A percentile compares a stretch with the other conserved stretches of the same genome.
Evolutionary conservation across 371 early-diverging fungal genomes (phyloP).

Genomic region (Mucor velutinosus): DNA sequence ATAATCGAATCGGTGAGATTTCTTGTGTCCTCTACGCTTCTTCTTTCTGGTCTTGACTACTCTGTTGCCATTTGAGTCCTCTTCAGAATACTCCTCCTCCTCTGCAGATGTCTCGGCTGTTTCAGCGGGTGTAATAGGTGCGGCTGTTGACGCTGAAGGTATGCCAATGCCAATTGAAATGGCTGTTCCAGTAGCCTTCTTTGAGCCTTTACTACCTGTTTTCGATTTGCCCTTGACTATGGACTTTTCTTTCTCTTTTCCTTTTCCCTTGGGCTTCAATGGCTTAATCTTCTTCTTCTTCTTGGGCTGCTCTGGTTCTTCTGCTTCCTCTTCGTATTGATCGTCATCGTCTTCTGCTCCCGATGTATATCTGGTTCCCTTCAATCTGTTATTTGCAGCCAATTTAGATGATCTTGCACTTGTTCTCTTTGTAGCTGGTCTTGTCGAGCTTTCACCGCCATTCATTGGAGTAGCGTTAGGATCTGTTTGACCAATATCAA

Average conservation of each 20-base stretch:
- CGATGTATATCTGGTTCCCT: background rate
- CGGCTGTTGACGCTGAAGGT: conserved; percentile 1
- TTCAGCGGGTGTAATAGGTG: background rate
- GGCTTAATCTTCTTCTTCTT: background rate
- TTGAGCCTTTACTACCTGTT: background rate
- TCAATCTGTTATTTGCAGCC: background rate
- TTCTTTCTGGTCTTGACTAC: background rate
- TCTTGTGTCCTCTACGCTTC: background rate
- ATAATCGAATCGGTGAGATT: background rate
- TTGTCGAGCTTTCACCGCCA: background rate
- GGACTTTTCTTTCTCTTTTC: background rate
- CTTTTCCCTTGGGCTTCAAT: background rate
- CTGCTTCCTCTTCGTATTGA: background rate
- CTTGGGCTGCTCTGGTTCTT: background rate
- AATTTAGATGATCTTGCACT: background rate
- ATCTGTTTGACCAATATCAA: background rate
- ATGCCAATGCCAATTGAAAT: conserved; percentile 10
- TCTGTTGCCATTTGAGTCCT: background rate
- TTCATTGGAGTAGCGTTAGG: background rate
- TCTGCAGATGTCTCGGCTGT: background rate
- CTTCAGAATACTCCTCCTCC: background rate
- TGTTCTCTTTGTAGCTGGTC: background rate
- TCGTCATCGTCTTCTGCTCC: background rate
- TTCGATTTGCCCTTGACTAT: background rate
- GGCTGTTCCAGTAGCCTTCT: background rate